A percentile compares a stretch with the other conserved stretches of the same genome.
phyloP scores from a whole-genome alignment of 495 filamentous ascomycete genomes.

The Lasiosphaeria miniovina region DNA sequence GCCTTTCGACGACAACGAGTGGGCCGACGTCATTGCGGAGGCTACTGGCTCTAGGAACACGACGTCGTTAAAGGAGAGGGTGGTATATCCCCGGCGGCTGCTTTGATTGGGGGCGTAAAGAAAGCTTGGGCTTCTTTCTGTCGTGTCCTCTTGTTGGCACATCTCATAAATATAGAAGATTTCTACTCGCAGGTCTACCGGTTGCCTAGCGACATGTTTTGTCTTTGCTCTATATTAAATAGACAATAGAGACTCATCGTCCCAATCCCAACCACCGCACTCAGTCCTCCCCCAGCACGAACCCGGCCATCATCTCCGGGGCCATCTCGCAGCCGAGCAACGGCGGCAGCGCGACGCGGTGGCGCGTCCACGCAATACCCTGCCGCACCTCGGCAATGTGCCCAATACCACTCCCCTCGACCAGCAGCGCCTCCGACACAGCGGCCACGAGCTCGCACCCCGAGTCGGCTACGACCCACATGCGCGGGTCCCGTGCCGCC shows the following conservation, averaged over 20 bases:
- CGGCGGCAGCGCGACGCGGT: background rate
- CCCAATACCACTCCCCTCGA: background rate
- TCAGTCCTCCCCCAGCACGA: background rate
- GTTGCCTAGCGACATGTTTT: too few species aligned
- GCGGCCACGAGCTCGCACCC: background rate
- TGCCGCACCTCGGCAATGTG: background rate
- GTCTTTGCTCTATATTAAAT: too few species aligned
- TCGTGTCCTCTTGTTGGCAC: too few species aligned
- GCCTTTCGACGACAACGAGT: background rate
- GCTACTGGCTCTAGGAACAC: background rate
- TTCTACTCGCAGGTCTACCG: too few species aligned
- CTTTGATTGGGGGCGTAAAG: background rate
- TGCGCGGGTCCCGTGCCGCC: background rate
- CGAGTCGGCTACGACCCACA: background rate
- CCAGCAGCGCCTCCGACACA: background rate
- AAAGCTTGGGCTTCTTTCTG: too few species aligned
- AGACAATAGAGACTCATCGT: too few species aligned
- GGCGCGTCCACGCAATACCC: slow-evolving; percentile 12
- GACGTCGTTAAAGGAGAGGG: background rate
- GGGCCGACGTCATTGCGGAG: background rate
- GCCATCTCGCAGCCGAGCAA: background rate
- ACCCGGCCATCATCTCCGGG: background rate
- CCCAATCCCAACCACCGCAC: too few species aligned
- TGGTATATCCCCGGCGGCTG: background rate
- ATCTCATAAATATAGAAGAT: too few species aligned